These are phyloP conservation scores for Zygosaccharomyces bisporus DNA, from an alignment of 805 yeast genomes.

Conservation along the genomic window DNA sequence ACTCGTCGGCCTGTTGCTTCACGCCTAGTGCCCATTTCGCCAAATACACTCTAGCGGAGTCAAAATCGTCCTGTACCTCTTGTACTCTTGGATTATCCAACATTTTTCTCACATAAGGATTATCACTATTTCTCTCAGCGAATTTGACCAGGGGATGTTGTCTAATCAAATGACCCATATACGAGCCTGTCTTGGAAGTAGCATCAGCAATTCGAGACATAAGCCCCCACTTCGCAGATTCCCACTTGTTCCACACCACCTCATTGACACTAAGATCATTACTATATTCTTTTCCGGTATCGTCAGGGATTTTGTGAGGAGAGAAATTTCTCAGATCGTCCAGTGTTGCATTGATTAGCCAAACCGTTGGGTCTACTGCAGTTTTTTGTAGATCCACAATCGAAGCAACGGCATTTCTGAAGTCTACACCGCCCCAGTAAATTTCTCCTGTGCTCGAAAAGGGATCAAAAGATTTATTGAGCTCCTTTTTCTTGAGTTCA, in stretches of 20 bases:
- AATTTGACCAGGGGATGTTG: slow-evolving; percentile 32
- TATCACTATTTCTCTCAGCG: slow-evolving; percentile 43
- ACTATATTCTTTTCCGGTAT: not conserved
- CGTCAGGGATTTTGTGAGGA: slow-evolving; percentile 10
- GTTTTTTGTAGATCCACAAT: slow-evolving; percentile 65
- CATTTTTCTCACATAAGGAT: slow-evolving; percentile 44
- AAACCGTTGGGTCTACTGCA: slow-evolving; percentile 65
- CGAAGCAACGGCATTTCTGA: slow-evolving; percentile 51
- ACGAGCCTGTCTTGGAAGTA: slow-evolving; percentile 41
- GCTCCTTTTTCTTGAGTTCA: slow-evolving; percentile 51
- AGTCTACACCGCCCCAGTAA: slow-evolving; percentile 91
- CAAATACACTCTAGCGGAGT: slow-evolving; percentile 82
- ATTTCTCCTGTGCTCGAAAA: slow-evolving; percentile 54
- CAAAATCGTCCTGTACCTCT: slow-evolving; percentile 80
- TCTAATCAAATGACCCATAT: slow-evolving; percentile 23
- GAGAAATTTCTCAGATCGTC: slow-evolving; percentile 42
- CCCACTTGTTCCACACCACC: slow-evolving; percentile 27
- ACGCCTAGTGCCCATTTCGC: slow-evolving; percentile 97
- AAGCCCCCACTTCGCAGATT: slow-evolving; percentile 74
- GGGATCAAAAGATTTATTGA: slow-evolving; percentile 68
- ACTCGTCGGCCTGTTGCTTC: slow-evolving; percentile 80
- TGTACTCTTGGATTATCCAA: slow-evolving; percentile 76
- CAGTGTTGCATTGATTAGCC: slow-evolving; percentile 70
- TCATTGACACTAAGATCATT: slow-evolving; percentile 3
- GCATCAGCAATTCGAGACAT: slow-evolving; percentile 80